phyloP scores from a whole-genome alignment of 805 yeast species.

The Lachancea nothofagi region DNA sequence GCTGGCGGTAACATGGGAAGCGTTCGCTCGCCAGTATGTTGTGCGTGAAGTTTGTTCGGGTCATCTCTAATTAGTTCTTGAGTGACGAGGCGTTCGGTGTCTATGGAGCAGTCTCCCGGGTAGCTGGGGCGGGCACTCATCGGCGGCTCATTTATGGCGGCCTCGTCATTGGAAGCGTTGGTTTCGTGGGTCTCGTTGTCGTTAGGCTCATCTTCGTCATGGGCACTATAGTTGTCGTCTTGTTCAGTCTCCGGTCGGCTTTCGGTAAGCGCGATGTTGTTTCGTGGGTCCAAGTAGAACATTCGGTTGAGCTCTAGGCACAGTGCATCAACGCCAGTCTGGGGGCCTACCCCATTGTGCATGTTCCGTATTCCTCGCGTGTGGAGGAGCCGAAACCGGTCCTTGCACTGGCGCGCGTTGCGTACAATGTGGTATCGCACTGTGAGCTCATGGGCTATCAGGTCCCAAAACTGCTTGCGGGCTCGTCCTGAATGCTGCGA shows the following conservation, averaged over 20 bases:
- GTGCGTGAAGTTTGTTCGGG: no score
- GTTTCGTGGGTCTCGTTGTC: no score
- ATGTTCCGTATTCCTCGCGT: slow-evolving; percentile 4
- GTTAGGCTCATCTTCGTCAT: neutral
- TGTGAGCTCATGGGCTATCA: slow-evolving; percentile 6
- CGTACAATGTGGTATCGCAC: slow-evolving; percentile 5
- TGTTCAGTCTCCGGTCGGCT: neutral
- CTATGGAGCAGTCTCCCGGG: neutral
- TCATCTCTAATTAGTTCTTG: neutral
- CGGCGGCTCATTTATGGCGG: neutral
- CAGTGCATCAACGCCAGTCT: slow-evolving; percentile 6
- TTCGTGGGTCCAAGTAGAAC: slow-evolving; percentile 5
- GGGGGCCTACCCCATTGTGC: slow-evolving; percentile 6
- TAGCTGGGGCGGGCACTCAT: neutral
- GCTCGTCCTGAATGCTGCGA: slow-evolving; percentile 3
- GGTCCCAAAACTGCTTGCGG: slow-evolving; percentile 6
- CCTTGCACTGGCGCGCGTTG: slow-evolving; percentile 9
- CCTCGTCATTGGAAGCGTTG: neutral
- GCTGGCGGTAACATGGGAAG: neutral
- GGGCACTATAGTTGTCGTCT: neutral
- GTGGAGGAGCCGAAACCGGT: slow-evolving; percentile 8
- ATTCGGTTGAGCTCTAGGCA: slow-evolving; percentile 5
- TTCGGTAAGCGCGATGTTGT: slow-evolving; percentile 3
- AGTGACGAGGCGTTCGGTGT: neutral
- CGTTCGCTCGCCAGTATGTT: neutral